Base-by-base conservation (phyloP, 257 asterid species). In the Datura wrightii region DNA sequence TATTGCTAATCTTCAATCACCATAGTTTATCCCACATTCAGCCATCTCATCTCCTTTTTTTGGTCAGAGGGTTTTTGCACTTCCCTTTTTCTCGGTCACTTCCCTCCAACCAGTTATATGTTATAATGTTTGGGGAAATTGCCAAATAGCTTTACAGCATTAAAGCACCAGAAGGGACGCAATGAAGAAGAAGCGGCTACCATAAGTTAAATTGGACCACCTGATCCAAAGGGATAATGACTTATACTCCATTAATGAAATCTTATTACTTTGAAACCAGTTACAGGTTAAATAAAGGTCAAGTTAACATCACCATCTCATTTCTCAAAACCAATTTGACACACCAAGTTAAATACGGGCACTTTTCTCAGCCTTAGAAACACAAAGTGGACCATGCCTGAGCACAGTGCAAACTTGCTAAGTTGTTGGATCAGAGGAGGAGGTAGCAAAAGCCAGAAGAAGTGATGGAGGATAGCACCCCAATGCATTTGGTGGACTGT, bases 221-320 rank as follows among this genome's bases (percentile, higher is more conserved):
- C 80, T 48, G 13, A 48, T 74, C 48, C 82, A 52, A 52, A 78
- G 82, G 48, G 5, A 78, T 34, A 78, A 78, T 78, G 65, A 8
- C 62, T 13, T 15, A 0, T 52, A 52, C 48, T 78, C 82, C 0
- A 78, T 0, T 4, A 7, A 52, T 50, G 2, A 76, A 76, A 0
- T 31, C 31, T 76, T 76, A 3, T 55, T 7, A 50, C 62, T 7
- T 24, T 31, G 24, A 50, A 76, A 24, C 82, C 4, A 76, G 31
- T 76, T 31, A 31, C 31, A 76, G 44, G 24, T 50, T 31, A 52
- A 4, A 52, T 14, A 37, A 24, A 52, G 44, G 15, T 52, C 82
- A 39, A 14, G 48, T 52, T 78, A 34, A 15, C 9, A 53, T 5
- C 16, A 78, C 10, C 63, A 8, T 53, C 11, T 78, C 34, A 34